Conservation (phyloP, 345 rosid genomes). For the Lenwebbia sp. region DNA sequence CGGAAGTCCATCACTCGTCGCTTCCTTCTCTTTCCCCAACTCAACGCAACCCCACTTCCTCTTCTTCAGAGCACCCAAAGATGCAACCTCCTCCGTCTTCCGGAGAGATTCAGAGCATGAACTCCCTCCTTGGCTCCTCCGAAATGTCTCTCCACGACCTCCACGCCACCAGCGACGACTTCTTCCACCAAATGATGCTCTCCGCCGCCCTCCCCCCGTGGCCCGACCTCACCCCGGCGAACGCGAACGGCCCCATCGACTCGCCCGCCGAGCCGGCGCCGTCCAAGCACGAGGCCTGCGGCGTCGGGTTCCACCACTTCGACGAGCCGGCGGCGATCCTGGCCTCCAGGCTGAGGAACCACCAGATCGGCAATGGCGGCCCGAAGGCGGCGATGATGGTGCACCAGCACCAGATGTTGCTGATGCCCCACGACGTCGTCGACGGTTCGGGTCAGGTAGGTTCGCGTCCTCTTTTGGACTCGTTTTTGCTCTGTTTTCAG, state of each 20-base stretch:
- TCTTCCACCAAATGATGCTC: neutral
- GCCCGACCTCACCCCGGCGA: neutral
- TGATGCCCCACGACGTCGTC: neutral
- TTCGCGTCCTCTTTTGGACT: neutral
- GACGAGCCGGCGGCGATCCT: constrained; percentile 5
- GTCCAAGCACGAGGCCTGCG: neutral
- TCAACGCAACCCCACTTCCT: neutral
- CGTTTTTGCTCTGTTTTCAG: neutral
- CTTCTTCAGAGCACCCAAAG: neutral
- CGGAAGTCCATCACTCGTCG: neutral
- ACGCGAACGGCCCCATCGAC: neutral
- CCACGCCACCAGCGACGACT: neutral
- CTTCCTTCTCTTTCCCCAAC: neutral
- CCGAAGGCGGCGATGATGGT: neutral
- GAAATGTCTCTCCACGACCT: neutral
- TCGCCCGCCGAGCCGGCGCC: neutral
- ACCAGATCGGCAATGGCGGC: neutral
- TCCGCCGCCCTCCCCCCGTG: neutral
- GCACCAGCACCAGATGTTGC: neutral
- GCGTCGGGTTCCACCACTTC: neutral
- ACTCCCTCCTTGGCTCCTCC: neutral
- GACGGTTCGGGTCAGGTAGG: neutral
- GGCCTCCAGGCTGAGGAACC: constrained; percentile 27
- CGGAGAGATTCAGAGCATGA: neutral
- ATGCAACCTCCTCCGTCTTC: neutral